These are phyloP conservation scores for Nitzschia palea DNA, from an alignment of 108 stramenopile genomes.

Conservation along the genomic window DNA sequence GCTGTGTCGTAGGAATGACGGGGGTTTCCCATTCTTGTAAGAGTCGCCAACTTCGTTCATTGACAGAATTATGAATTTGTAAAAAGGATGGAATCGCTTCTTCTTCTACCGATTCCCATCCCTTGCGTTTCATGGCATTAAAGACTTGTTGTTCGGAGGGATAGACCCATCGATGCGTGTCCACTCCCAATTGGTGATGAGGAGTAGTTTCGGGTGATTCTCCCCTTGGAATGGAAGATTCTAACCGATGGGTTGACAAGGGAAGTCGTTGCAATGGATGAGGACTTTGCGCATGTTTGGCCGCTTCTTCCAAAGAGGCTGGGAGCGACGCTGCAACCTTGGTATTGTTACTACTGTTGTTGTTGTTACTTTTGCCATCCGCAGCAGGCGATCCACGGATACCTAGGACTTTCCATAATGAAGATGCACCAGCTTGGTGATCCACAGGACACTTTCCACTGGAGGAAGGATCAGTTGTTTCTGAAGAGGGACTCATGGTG, in stretches of 20 bases:
- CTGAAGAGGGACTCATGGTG: too few relatives aligned
- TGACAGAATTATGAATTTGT: constrained; percentile 94
- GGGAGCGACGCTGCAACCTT: too few relatives aligned
- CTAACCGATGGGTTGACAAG: constrained; percentile 64
- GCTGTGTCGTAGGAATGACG: neutral
- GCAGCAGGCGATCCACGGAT: neutral
- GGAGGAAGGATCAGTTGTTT: neutral
- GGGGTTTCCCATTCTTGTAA: constrained; percentile 75
- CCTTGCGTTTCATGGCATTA: constrained; percentile 95
- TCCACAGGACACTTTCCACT: constrained; percentile 39
- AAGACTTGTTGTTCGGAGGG: constrained; percentile 97
- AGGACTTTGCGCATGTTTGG: constrained; percentile 74
- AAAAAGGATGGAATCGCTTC: constrained; percentile 80
- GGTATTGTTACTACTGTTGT: neutral
- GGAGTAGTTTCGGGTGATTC: constrained; percentile 24
- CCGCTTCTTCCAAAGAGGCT: constrained; percentile 80
- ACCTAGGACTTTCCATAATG: constrained; percentile 28
- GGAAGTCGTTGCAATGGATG: constrained; percentile 69
- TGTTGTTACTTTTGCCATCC: neutral
- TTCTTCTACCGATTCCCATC: constrained; percentile 82
- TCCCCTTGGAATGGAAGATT: constrained; percentile 81
- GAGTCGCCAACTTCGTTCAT: constrained; percentile 90
- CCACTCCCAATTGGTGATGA: constrained; percentile 10
- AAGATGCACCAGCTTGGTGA: constrained; percentile 20
- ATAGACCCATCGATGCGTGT: constrained; percentile 83